phyloP scores from a whole-genome alignment of 2,329 filamentous ascomycete genomes.

The Incumbomyces delicatus region DNA sequence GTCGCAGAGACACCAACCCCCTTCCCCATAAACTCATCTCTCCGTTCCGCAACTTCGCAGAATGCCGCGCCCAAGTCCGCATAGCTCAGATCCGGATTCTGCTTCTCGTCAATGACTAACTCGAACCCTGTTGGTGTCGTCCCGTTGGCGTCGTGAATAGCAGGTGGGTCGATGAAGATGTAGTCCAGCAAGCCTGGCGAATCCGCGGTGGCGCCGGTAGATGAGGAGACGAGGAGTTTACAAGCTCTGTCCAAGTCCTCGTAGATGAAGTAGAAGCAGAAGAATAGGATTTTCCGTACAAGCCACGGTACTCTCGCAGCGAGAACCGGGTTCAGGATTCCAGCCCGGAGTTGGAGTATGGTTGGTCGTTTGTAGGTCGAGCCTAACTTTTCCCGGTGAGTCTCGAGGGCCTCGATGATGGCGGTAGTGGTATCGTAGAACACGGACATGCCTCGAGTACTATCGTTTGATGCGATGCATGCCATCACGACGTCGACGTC shows the following conservation, averaged over 20 bases:
- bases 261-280: conserved; percentile 5
- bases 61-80: conserved; percentile 3
- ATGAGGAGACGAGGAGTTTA: conserved; percentile 1
- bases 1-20: conserved; percentile 4
- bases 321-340: background rate
- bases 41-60: conserved; percentile 2
- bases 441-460: background rate
- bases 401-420: background rate
- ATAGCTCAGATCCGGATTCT: conserved; percentile 1
- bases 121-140: conserved; percentile 1
- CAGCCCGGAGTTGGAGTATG: background rate
- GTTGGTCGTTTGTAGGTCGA: conserved; percentile 2
- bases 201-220: conserved; percentile 1
- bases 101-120: background rate
- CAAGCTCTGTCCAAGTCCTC: conserved; percentile 3
- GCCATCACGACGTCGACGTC: conserved; percentile 4
- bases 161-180: conserved; percentile 4
- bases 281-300: background rate
- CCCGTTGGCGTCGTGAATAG: conserved; percentile 2
- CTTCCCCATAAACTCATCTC: conserved; percentile 1
- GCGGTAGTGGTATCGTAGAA: conserved; percentile 1
- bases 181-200: background rate
- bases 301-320: background rate
- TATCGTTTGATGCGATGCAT: conserved; percentile 2
- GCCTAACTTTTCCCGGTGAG: background rate